A percentile compares a stretch with the other conserved stretches of the same genome.
Conservation (phyloP, 1,284 basidiomycete genomes). For the Agaricales sp. region DNA sequence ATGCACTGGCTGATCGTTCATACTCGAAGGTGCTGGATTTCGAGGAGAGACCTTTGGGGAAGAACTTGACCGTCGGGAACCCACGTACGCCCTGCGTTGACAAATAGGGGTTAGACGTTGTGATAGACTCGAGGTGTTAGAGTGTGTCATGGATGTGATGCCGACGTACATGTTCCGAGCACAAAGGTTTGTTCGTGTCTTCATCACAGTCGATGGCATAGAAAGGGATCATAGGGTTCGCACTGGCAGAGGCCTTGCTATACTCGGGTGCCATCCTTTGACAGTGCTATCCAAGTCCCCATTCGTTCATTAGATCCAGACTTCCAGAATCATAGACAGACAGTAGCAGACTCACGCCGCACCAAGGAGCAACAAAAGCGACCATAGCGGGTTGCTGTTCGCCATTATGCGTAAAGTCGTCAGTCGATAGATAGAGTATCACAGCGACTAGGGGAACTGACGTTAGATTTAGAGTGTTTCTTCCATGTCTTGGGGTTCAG, state of each 20-base stretch:
- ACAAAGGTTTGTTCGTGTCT: constrained; percentile 72
- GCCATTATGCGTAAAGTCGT: constrained; percentile 3
- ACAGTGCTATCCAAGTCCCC: constrained; percentile 68
- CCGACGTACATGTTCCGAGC: constrained; percentile 60
- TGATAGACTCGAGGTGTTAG: no score
- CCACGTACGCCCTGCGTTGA: constrained; percentile 83
- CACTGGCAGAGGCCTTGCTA: constrained; percentile 68
- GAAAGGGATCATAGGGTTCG: constrained; percentile 78
- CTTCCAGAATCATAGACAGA: background rate
- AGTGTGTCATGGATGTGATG: no score
- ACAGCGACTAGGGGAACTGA: constrained; percentile 27
- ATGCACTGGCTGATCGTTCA: constrained; percentile 62
- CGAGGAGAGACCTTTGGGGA: constrained; percentile 61
- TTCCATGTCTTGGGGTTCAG: constrained; percentile 67
- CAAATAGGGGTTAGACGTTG: background rate
- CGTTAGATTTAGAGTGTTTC: constrained; percentile 66
- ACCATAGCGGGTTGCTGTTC: constrained; percentile 67
- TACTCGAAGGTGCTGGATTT: constrained; percentile 61
- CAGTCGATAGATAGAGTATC: constrained; percentile 1
- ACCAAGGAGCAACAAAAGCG: constrained; percentile 89
- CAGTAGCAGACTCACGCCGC: constrained; percentile 47
- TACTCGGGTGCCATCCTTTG: constrained; percentile 82
- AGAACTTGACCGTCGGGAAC: constrained; percentile 89
- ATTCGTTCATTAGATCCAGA: background rate
- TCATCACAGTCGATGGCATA: constrained; percentile 91